Percentiles rank a stretch among this genome's conserved stretches.
Evolutionary conservation across 345 rosid species (phyloP).

Genomic region (Citropsis articulata): DNA sequence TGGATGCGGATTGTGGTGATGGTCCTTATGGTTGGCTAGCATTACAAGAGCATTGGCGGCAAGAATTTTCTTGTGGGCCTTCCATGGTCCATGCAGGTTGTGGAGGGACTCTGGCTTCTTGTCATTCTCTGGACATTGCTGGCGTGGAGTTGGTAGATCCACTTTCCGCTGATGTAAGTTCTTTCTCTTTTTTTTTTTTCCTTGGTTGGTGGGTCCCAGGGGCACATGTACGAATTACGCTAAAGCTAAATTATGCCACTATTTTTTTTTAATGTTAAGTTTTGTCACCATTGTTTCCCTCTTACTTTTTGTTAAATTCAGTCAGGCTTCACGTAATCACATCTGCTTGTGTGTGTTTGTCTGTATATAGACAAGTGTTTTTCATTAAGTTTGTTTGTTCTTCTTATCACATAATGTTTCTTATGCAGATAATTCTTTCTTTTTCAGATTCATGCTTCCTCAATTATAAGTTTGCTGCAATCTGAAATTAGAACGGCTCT

Average conservation of each 20-base stretch:
- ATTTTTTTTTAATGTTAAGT: too few species aligned
- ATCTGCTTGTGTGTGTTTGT: neutral
- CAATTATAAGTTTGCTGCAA: constrained; percentile 79
- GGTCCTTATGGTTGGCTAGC: constrained; percentile 99
- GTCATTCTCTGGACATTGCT: constrained; percentile 92
- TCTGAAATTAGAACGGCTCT: constrained; percentile 85
- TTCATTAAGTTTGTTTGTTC: neutral
- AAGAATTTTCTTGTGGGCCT: constrained; percentile 94
- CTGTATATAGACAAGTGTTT: neutral
- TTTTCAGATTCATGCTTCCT: constrained; percentile 76
- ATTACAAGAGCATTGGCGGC: constrained; percentile 94
- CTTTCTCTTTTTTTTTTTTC: too few species aligned
- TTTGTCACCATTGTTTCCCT: too few species aligned
- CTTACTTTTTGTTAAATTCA: neutral
- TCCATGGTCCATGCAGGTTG: constrained; percentile 97
- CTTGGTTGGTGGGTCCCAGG: too few species aligned
- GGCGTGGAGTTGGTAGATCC: constrained; percentile 95
- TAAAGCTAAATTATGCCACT: too few species aligned
- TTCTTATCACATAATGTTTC: constrained; percentile 6
- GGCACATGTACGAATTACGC: too few species aligned
- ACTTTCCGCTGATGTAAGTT: constrained; percentile 86
- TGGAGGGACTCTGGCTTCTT: constrained; percentile 94
- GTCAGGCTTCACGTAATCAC: neutral
- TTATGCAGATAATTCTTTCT: constrained; percentile 12
- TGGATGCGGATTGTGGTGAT: constrained; percentile 92